A percentile compares a stretch with the other conserved stretches of the same genome.
Evolutionary conservation across 345 rosid genomes (phyloP).

Genomic region (Angophora floribunda): DNA sequence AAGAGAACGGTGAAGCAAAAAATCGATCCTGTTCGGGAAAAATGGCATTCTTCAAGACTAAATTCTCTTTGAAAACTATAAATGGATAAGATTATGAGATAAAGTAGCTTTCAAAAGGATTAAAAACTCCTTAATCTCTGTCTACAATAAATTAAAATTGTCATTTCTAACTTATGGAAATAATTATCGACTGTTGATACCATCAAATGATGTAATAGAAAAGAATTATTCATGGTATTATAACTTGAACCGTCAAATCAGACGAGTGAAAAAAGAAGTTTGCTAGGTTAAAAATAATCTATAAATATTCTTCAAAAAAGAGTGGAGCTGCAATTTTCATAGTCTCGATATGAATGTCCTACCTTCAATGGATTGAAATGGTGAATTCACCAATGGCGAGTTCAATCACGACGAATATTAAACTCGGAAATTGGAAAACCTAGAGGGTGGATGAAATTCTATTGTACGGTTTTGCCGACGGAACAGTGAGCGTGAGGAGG

Average conservation of each 20-base stretch:
- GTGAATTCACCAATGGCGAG: neutral
- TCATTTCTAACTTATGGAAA: neutral
- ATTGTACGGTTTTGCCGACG: neutral
- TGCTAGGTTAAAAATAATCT: rapidly evolving
- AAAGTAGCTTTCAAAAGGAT: neutral
- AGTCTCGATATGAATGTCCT: neutral
- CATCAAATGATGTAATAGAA: neutral
- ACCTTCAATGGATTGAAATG: neutral
- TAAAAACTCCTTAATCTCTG: neutral
- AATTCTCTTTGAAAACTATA: neutral
- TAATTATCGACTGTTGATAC: neutral
- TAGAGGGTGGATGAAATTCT: neutral
- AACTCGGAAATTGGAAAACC: neutral
- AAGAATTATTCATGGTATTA: neutral
- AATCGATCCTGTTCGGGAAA: neutral
- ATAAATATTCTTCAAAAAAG: neutral
- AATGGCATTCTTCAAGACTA: neutral
- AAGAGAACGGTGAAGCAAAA: neutral
- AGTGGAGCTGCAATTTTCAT: neutral
- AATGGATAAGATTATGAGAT: too few relatives aligned
- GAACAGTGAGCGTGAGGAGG: neutral
- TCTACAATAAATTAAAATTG: neutral
- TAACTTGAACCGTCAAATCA: neutral
- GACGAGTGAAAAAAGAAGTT: neutral
- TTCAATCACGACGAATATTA: neutral